These are phyloP conservation scores for Calophaca sinica DNA, from an alignment of 306 rosid species.

Conservation along the genomic window DNA sequence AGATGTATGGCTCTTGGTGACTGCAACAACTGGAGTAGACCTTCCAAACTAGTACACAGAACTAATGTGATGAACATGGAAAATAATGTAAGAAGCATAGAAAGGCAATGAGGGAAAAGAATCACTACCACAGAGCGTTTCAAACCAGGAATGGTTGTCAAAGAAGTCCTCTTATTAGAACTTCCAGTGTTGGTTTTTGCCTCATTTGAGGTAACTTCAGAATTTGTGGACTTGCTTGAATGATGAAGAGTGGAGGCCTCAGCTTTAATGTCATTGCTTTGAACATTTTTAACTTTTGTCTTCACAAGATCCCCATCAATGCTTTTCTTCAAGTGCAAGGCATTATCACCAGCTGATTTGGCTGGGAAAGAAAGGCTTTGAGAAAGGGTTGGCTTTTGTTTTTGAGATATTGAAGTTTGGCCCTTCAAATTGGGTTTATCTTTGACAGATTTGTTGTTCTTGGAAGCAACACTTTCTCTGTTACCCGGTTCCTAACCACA, in stretches of 20 bases:
- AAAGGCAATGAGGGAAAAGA: background rate
- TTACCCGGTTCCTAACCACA: slow-evolving; percentile 60
- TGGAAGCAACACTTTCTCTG: slow-evolving; percentile 55
- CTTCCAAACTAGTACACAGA: slow-evolving; percentile 64
- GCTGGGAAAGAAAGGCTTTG: slow-evolving; percentile 87
- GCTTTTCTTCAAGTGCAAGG: slow-evolving; percentile 63
- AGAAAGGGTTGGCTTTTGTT: slow-evolving; percentile 61
- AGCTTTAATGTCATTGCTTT: slow-evolving; percentile 40
- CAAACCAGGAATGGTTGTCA: slow-evolving; percentile 54
- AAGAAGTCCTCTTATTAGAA: slow-evolving; percentile 51
- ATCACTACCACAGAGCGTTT: slow-evolving; percentile 59
- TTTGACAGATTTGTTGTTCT: slow-evolving; percentile 63
- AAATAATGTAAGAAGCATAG: slow-evolving; percentile 32
- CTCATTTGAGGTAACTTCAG: slow-evolving; percentile 58
- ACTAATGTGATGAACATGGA: slow-evolving; percentile 30
- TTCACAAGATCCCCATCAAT: slow-evolving; percentile 61
- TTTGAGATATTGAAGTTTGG: slow-evolving; percentile 51
- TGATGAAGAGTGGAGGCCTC: background rate
- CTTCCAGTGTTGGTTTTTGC: slow-evolving; percentile 49
- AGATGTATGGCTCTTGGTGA: slow-evolving; percentile 51
- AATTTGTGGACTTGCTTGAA: slow-evolving; percentile 56
- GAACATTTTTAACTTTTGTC: slow-evolving; percentile 49
- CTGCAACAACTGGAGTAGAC: slow-evolving; percentile 53
- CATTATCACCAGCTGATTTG: slow-evolving; percentile 57
- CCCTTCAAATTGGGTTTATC: slow-evolving; percentile 63